Conservation (phyloP, 345 rosid genomes). For the Salix udensis region DNA sequence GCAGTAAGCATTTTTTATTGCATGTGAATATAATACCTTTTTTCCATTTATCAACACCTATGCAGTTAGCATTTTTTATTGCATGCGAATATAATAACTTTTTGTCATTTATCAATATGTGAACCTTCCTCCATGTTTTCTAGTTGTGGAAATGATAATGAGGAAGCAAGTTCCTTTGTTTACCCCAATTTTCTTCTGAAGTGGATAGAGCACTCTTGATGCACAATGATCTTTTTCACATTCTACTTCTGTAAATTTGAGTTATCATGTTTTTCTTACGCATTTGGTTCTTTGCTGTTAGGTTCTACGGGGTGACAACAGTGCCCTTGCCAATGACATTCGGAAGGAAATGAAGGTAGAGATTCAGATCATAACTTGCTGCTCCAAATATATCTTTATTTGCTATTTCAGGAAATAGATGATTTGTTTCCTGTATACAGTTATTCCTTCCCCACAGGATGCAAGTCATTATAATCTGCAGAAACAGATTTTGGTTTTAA, state of each 20-base stretch:
- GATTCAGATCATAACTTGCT: not conserved
- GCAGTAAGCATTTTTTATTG: not conserved
- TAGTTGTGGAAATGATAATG: slow-evolving; percentile 2
- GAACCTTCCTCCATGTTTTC: not conserved
- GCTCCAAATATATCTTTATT: not conserved
- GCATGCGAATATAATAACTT: not conserved
- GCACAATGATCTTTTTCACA: not conserved
- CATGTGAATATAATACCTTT: not conserved
- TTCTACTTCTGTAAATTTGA: not conserved
- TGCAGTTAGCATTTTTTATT: not conserved
- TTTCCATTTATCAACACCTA: not conserved
- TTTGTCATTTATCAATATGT: not conserved
- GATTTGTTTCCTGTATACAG: not conserved
- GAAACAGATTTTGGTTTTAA: not conserved
- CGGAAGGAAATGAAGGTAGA: slow-evolving; percentile 91
- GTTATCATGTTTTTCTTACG: slow-evolving; percentile 5
- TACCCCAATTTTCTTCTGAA: not conserved
- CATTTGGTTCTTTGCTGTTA: slow-evolving; percentile 24
- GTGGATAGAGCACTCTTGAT: not conserved
- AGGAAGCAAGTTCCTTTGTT: slow-evolving; percentile 7
- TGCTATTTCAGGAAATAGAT: not conserved
- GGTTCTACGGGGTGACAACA: slow-evolving; percentile 88
- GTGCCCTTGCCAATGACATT: slow-evolving; percentile 82
- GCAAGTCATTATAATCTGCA: not conserved
- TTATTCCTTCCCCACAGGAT: not conserved